A percentile compares a stretch with the other conserved stretches of the same genome.
Evolutionary conservation across 768 basidiomycete species (phyloP).

Genomic region (Phanerochaete carnosa): DNA sequence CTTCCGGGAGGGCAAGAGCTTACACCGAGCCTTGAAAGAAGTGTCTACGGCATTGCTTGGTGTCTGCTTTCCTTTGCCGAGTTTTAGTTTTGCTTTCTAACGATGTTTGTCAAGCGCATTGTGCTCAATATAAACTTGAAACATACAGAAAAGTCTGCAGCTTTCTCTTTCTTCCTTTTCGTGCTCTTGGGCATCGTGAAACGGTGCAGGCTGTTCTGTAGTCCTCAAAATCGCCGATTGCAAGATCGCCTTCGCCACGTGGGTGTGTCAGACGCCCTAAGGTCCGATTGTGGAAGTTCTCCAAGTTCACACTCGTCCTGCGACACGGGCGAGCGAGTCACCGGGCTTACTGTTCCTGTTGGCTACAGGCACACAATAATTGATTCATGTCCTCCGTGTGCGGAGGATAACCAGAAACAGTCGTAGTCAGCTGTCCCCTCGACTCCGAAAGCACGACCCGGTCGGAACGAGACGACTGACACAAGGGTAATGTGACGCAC

Average conservation of each 20-base stretch:
- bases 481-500: neutral
- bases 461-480: neutral
- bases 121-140: neutral
- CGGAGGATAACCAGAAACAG: too few species aligned
- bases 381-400: too few species aligned
- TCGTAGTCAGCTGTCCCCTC: neutral
- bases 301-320: neutral
- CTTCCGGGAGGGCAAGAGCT: slow-evolving; percentile 26
- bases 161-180: slow-evolving; percentile 85
- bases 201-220: neutral
- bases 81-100: slow-evolving; percentile 94
- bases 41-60: slow-evolving; percentile 90
- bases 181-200: slow-evolving; percentile 77
- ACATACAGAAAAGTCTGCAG: slow-evolving; percentile 79
- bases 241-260: neutral
- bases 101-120: neutral
- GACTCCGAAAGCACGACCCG: neutral
- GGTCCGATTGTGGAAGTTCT: neutral
- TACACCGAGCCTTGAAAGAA: slow-evolving; percentile 92
- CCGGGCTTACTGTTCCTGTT: too few species aligned
- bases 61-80: slow-evolving; percentile 88
- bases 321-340: neutral
- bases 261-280: neutral
- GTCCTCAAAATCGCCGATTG: neutral
- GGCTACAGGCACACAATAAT: too few species aligned